These are phyloP conservation scores for Lachnum nothofagi DNA, from an alignment of 2,329 filamentous ascomycete species.

Conservation along the genomic window DNA sequence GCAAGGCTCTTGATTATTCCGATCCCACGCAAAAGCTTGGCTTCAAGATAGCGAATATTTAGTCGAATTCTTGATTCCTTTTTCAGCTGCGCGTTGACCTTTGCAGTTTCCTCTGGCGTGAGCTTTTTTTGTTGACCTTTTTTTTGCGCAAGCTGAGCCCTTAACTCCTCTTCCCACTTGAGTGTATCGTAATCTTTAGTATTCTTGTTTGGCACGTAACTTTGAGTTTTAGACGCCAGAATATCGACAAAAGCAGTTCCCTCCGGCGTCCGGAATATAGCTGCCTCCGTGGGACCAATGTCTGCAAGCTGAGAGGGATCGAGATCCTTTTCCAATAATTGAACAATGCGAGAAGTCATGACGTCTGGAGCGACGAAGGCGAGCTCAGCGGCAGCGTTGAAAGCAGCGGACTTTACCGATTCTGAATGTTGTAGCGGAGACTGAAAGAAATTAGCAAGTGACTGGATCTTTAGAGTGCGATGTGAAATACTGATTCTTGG, in stretches of 20 bases:
- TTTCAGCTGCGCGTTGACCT: slow-evolving; percentile 82
- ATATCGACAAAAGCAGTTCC: slow-evolving; percentile 88
- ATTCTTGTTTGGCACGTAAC: slow-evolving; percentile 73
- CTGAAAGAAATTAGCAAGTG: slow-evolving; percentile 17
- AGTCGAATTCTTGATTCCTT: slow-evolving; percentile 79
- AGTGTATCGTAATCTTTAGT: slow-evolving; percentile 91
- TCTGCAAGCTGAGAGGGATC: slow-evolving; percentile 62
- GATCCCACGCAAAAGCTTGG: slow-evolving; percentile 72
- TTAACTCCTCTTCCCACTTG: slow-evolving; percentile 94
- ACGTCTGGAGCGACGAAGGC: slow-evolving; percentile 86
- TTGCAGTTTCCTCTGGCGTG: slow-evolving; percentile 79
- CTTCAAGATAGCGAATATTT: slow-evolving; percentile 64
- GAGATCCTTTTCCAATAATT: slow-evolving; percentile 69
- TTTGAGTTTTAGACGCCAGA: slow-evolving; percentile 72
- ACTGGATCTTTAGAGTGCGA: neutral
- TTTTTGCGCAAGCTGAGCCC: slow-evolving; percentile 83
- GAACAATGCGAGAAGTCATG: slow-evolving; percentile 70
- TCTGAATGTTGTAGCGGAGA: slow-evolving; percentile 32
- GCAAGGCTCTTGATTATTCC: slow-evolving; percentile 80
- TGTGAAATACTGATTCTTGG: slow-evolving; percentile 46
- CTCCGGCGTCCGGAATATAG: slow-evolving; percentile 86
- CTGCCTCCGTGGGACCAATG: slow-evolving; percentile 81
- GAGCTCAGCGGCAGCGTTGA: slow-evolving; percentile 79
- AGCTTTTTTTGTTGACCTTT: slow-evolving; percentile 89
- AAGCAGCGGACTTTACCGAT: slow-evolving; percentile 64